phyloP scores from a whole-genome alignment of 2,329 filamentous ascomycete genomes.

The Diaporthe citri region DNA sequence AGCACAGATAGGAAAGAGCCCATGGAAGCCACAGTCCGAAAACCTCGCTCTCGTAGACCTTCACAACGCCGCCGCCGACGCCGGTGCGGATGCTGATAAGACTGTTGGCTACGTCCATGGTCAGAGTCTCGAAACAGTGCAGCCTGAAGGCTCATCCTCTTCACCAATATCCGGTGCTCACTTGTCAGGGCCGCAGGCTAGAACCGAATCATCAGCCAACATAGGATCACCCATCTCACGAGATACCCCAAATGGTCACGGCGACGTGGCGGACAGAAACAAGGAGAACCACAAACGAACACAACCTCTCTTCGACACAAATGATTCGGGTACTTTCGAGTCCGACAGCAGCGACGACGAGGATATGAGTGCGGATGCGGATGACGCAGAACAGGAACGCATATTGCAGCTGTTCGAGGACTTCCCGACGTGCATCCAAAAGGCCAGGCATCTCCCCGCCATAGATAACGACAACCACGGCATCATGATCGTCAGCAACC shows the following conservation, averaged over 20 bases:
- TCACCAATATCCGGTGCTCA: not conserved
- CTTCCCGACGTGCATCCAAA: constrained; percentile 34
- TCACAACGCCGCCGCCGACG: not conserved
- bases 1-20: not conserved
- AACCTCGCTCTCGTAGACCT: not conserved
- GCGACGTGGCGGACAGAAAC: not conserved
- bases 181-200: not conserved
- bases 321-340: not conserved
- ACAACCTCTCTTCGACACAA: not conserved
- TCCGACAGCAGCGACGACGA: constrained; percentile 29
- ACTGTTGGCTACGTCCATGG: not conserved
- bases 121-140: not conserved
- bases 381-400: not conserved
- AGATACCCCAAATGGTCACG: not conserved
- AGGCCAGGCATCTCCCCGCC: not conserved
- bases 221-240: not conserved
- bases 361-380: not conserved
- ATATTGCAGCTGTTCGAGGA: constrained; percentile 17
- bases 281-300: not conserved
- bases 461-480: constrained; percentile 8
- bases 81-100: not conserved
- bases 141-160: not conserved
- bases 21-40: not conserved
- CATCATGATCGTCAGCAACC: constrained; percentile 4
- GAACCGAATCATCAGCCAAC: not conserved